Base-by-base conservation (phyloP, 129 eudicot genomes). In the Ambrosia trifida region DNA sequence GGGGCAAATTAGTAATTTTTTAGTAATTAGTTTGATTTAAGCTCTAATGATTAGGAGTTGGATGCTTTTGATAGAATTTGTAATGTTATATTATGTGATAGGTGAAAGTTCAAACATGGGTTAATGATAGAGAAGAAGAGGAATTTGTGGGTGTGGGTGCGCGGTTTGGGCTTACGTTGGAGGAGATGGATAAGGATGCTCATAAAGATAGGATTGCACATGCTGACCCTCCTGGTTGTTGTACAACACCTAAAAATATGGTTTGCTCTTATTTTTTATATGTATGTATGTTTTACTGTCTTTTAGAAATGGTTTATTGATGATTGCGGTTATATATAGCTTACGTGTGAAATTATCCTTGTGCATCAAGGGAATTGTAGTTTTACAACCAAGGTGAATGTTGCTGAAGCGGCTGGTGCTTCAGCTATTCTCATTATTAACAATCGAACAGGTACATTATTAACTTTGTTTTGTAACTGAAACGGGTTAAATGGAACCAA, bases 391-490 rank as follows among this genome's bases (percentile, higher is more conserved):
- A 93, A 93, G 86, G 89, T 95, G 73, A 89, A 89, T 78, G 86
- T 93, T 72, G 98, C 96, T 33, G 96, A 93, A 80, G 92, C 84
- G 80, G 98, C 98, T 73, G 96, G 96, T 64, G 98, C 96, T 65
- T 93, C 98, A 33, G 98, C 98, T 33, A 76, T 93, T 56, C 83
- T 93, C 47, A 89, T 93, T 67, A 85, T 93, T 19, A 93, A 93
- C 77, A 87, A 89, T 80, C 74, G 74, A 45, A 89, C 89, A 82
- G 98, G 98, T 89, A 47, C 14, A 3, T 47, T 9, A 2, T 51
- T 51, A 14, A 31, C 2, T 36, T n/a, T 36, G 43, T 4, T 36
- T 36, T 36, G 43, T 36, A 33, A 33, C 28, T 35, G 20, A 16
- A 62, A 62, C 6, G 1, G 46, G 28, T n/a, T 12, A 62, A 35